Evolutionary conservation across 2,329 filamentous ascomycete species (phyloP), one percentile per base, ranked within the genome.

Genomic region (Diaporthe sp.): DNA sequence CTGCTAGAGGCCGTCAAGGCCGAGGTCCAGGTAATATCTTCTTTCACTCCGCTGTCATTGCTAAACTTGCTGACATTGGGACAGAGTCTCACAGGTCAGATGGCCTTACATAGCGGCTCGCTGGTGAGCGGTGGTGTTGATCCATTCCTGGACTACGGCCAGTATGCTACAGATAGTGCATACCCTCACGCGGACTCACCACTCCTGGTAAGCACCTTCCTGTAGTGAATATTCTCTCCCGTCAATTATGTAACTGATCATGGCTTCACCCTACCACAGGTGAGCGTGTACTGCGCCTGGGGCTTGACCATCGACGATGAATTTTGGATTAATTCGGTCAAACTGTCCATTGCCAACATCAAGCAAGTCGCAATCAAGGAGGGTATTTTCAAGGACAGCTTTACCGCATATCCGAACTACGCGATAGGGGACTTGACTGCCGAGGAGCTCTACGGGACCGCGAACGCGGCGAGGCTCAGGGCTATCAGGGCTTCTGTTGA

Each of bases 271-370:
- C 55, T 72, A 15, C 6, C 51, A 15, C 75, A 82, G 76, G 75
- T 83, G 4, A 81, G 82, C 62, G 34, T 82, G 6, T 82, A 82
- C 61, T 81, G 79, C 28, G 61, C 79, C 8, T 83, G 82, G 82
- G 46, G 51, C 25, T 60, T 75, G 12, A 19, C 73, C 8, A 22
- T 53, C 5, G 77, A 83, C 2, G 82, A 83, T 51, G 77, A 78
- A 7, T 82, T 75, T 42, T 83, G 82, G 82, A 72, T 78, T 17
- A 71, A 65, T 9, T 55, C 77, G 8, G 80, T 82, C 67, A 76
- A 79, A 10, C 73, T 78, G 46, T 78, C 79, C 17, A 46, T 82
- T 15, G 76, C 76, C 3, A 72, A 67, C 17, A 74, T 83, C 28
- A 82, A 79, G 44, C 74, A 79, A n/a, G 79, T 82, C 2, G 82